These are phyloP conservation scores for Phytophthora ohioensis DNA, from an alignment of 352 stramenopile species.

Conservation along the genomic window DNA sequence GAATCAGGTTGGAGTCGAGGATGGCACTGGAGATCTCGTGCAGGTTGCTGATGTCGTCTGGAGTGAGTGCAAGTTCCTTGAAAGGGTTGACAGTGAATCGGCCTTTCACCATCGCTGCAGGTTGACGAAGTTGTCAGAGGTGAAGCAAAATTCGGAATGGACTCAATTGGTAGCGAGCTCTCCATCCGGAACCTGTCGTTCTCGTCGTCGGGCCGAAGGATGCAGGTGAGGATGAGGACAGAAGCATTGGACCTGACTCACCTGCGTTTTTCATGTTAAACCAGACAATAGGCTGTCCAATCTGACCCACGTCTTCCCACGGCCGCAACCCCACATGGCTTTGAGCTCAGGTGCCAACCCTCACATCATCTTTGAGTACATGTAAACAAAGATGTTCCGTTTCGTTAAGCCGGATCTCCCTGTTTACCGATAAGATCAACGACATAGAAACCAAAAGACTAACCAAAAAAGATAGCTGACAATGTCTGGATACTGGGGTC, in stretches of 20 bases:
- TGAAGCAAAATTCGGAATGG: slow-evolving; percentile 31
- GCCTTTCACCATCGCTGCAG: slow-evolving; percentile 38
- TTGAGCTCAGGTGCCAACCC: slow-evolving; percentile 17
- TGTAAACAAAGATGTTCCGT: too few relatives aligned
- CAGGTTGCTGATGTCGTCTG: slow-evolving; percentile 32
- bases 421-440: slow-evolving; percentile 24
- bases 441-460: slow-evolving; percentile 4
- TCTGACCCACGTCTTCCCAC: slow-evolving; percentile 24
- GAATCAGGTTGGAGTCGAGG: slow-evolving; percentile 39
- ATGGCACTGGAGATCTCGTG: slow-evolving; percentile 39
- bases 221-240: slow-evolving; percentile 3
- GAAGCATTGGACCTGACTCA: slow-evolving; percentile 15
- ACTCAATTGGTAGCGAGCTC: background rate
- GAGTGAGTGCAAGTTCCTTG: slow-evolving; percentile 34
- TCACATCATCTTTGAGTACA: background rate
- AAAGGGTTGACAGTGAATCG: slow-evolving; percentile 54
- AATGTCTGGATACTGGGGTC: too few relatives aligned
- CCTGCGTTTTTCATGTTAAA: slow-evolving; percentile 27
- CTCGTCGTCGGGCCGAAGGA: background rate
- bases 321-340: slow-evolving; percentile 11
- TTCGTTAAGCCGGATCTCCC: background rate
- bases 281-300: slow-evolving; percentile 13
- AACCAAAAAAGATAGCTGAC: too few relatives aligned
- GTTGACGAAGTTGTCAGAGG: slow-evolving; percentile 15
- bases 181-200: background rate